A percentile compares a stretch with the other conserved stretches of the same genome.
These are phyloP conservation scores for Nitzschia sp. DNA, from an alignment of 108 stramenopile genomes.

Conservation along the genomic window DNA sequence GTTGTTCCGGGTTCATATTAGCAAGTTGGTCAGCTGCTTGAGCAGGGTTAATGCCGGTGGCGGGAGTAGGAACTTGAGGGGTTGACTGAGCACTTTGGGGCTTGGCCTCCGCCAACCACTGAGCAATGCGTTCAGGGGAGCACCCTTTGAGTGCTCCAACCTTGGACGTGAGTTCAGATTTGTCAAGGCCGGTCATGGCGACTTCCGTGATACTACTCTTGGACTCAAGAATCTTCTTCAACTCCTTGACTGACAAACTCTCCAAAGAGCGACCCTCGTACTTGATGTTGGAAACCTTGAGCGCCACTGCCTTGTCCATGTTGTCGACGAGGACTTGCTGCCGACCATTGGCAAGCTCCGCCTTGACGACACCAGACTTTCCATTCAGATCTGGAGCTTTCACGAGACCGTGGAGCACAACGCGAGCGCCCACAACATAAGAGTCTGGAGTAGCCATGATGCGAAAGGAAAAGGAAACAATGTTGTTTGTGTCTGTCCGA, in stretches of 20 bases:
- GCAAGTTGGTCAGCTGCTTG: constrained; percentile 61
- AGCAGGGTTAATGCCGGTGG: constrained; percentile 29
- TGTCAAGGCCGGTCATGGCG: constrained; percentile 52
- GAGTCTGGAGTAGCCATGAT: constrained; percentile 15
- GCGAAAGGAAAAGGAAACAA: not conserved
- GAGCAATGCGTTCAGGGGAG: constrained; percentile 41
- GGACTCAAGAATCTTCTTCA: constrained; percentile 51
- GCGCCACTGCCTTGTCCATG: constrained; percentile 42
- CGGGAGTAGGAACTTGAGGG: not conserved
- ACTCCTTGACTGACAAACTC: constrained; percentile 54
- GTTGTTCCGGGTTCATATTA: constrained; percentile 66
- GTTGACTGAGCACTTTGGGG: constrained; percentile 19
- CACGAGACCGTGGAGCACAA: constrained; percentile 56
- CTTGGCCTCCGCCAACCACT: constrained; percentile 36
- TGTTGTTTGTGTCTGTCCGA: not conserved
- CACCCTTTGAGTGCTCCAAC: constrained; percentile 9
- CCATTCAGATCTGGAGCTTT: constrained; percentile 62
- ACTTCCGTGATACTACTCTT: constrained; percentile 16
- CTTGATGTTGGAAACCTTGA: constrained; percentile 55
- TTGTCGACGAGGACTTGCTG: constrained; percentile 60
- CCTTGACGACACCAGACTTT: constrained; percentile 63
- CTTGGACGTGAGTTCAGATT: constrained; percentile 43
- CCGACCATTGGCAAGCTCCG: constrained; percentile 35
- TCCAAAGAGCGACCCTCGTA: constrained; percentile 52
- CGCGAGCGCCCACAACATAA: constrained; percentile 56